Evolutionary conservation across 257 asterid species (phyloP), one percentile per base, ranked within the genome.

Genomic region (Ocimum tenuiflorum): DNA sequence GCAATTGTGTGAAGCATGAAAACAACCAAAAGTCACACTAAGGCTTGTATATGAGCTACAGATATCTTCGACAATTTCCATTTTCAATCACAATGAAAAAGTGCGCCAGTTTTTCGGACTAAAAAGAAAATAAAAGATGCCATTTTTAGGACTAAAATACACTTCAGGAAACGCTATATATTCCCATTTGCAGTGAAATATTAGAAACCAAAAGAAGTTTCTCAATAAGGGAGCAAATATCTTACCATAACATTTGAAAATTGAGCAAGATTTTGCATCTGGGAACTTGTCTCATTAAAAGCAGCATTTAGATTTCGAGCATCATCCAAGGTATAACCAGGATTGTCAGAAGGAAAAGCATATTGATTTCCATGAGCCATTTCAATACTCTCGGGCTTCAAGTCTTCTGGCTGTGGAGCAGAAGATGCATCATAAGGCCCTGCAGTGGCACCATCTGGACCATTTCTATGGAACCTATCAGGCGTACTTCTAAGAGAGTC

Each of bases 211-310:
- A 50, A 73, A 22, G n/a, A 45, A 29, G 31, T 2, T 7, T 23
- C 19, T n/a, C 17, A 29, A 48, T 10, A 60, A 36, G 7, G 68
- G 45, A 51, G 10, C 23, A 33, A 24, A 50, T 18, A 49, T 67
- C 42, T 80, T 83, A 91, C 97, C 95, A 80, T 82, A 24, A 67
- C 86, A 75, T 71, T 86, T 1, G 96, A 74, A 64, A 80, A 86
- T 57, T 76, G 72, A 60, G 88, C 77, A 61, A 75, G 78, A 73
- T 79, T 80, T 77, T 81, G 95, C 78, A 74, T 77, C 75, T 88
- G 86, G 33, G 88, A 73, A 65, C 75, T 79, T 47, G 89, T 42
- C 75, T 81, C 85, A 65, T 66, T 78, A 61, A 69, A 77, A 59
- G 88, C 75, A 56, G 77, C 85, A 76, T 76, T 81, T 39, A 81